These are phyloP conservation scores for Myxozyma geophila DNA, from an alignment of 805 yeast species.

Conservation along the genomic window DNA sequence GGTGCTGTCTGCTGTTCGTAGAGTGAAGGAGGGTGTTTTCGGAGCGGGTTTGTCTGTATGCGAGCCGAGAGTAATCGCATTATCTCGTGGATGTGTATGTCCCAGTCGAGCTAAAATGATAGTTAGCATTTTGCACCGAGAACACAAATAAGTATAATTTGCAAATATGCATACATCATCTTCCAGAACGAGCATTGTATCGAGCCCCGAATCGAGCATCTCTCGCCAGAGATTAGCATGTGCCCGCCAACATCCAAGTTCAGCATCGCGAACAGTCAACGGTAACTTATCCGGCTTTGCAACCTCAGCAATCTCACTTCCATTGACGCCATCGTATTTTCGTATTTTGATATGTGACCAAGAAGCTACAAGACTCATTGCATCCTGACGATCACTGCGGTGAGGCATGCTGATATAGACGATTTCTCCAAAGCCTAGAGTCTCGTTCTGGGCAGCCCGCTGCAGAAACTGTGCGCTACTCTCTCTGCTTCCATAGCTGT, in stretches of 20 bases:
- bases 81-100: slow-evolving; percentile 17
- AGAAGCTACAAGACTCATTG: slow-evolving; percentile 17
- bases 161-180: slow-evolving; percentile 12
- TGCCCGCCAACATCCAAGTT: slow-evolving; percentile 29
- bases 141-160: too few species aligned
- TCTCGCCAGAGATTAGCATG: slow-evolving; percentile 23
- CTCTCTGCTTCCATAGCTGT: neutral
- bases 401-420: slow-evolving; percentile 21
- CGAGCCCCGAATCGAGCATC: slow-evolving; percentile 13
- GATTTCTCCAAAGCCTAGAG: slow-evolving; percentile 30
- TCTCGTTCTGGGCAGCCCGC: slow-evolving; percentile 18
- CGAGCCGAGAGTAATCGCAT: slow-evolving; percentile 3
- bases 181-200: slow-evolving; percentile 23
- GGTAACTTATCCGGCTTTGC: slow-evolving; percentile 11
- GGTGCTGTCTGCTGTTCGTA: slow-evolving; percentile 18
- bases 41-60: slow-evolving; percentile 17
- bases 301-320: slow-evolving; percentile 9
- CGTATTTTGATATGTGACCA: neutral
- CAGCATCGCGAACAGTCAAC: neutral
- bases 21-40: slow-evolving; percentile 6
- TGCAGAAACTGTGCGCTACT: neutral
- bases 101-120: slow-evolving; percentile 10
- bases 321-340: slow-evolving; percentile 20
- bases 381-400: slow-evolving; percentile 29
- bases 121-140: neutral